Percentiles rank a stretch among this genome's conserved stretches.
phyloP scores from a whole-genome alignment of 2,329 filamentous ascomycete species.

The Neofusicoccum kwambonambiense region DNA sequence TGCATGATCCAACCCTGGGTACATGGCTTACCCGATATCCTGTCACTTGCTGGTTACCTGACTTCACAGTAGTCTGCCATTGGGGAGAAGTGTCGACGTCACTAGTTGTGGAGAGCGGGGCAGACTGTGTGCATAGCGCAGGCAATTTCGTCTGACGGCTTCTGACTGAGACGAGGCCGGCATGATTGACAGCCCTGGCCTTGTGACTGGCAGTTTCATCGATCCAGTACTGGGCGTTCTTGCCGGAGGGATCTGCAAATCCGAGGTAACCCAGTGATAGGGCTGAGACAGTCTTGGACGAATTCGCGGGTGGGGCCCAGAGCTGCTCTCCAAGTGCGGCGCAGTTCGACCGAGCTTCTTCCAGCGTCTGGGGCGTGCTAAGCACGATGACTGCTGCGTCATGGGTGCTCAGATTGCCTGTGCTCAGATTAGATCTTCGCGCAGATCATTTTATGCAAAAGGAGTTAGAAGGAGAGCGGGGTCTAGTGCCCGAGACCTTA shows the following conservation, averaged over 20 bases:
- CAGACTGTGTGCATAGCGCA: conserved; percentile 25
- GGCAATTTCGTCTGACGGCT: conserved; percentile 20
- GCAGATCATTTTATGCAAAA: conserved; percentile 4
- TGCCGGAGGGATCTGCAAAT: conserved; percentile 1
- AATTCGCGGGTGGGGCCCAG: conserved; percentile 15
- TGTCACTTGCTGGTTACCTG: conserved; percentile 21
- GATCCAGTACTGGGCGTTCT: conserved; percentile 19
- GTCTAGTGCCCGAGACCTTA: neutral
- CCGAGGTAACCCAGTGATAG: conserved; percentile 16
- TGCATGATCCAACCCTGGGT: too few species aligned
- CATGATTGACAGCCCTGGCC: neutral
- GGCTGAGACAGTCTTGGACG: neutral
- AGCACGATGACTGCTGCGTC: conserved; percentile 20
- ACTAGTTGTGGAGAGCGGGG: conserved; percentile 22
- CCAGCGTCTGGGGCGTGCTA: conserved; percentile 15
- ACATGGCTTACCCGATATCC: conserved; percentile 19
- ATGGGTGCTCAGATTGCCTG: conserved; percentile 16
- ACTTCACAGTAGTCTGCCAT: conserved; percentile 23
- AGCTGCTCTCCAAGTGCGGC: conserved; percentile 19
- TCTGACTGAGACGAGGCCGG: neutral
- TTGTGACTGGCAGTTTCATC: neutral
- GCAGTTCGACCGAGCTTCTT: conserved; percentile 18
- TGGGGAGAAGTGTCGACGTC: conserved; percentile 20
- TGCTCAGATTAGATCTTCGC: conserved; percentile 14
- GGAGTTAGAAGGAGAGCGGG: neutral